Percentiles rank a stretch among this genome's conserved stretches.
Evolutionary conservation across 768 basidiomycete genomes (phyloP).

Genomic region (Clitopilus hobsonii): DNA sequence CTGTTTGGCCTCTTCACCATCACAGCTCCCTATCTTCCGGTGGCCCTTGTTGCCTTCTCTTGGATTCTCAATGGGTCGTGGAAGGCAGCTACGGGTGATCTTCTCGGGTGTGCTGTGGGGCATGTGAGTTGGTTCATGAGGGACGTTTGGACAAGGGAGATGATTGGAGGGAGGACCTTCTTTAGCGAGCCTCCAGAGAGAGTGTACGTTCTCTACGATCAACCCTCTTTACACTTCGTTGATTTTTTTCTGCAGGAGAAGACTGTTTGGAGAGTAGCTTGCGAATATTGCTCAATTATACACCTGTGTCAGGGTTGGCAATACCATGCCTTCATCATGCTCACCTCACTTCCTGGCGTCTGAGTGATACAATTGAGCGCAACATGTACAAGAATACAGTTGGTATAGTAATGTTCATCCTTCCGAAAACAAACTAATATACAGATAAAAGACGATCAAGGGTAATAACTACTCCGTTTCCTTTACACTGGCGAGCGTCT

Average conservation of each 20-base stretch:
- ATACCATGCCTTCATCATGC: too few relatives aligned
- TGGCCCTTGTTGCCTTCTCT: conserved; percentile 85
- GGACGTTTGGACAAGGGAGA: conserved; percentile 86
- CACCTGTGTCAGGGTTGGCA: too few relatives aligned
- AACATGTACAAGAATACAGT: too few relatives aligned
- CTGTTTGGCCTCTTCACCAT: conserved; percentile 94
- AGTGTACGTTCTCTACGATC: conserved; percentile 46
- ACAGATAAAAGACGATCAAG: conserved; percentile 22
- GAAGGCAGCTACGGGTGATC: conserved; percentile 77
- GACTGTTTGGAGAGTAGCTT: conserved; percentile 56
- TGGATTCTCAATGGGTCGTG: conserved; percentile 81
- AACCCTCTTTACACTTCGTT: background rate
- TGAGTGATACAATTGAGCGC: too few relatives aligned
- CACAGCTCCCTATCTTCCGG: conserved; percentile 90
- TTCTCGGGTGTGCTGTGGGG: conserved; percentile 83
- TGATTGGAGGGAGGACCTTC: conserved; percentile 69
- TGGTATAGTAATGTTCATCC: background rate
- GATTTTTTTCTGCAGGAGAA: conserved; percentile 39
- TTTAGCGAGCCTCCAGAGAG: conserved; percentile 68
- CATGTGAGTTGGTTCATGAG: conserved; percentile 82
- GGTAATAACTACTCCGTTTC: conserved; percentile 24
- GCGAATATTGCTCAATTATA: too few relatives aligned
- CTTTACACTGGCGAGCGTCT: conserved; percentile 28
- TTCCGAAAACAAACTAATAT: conserved; percentile 12
- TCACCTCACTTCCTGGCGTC: too few relatives aligned